A percentile compares a stretch with the other conserved stretches of the same genome.
These are phyloP conservation scores for Oehlia diaphana DNA, from an alignment of 192 early-diverging fungal genomes.

Conservation along the genomic window DNA sequence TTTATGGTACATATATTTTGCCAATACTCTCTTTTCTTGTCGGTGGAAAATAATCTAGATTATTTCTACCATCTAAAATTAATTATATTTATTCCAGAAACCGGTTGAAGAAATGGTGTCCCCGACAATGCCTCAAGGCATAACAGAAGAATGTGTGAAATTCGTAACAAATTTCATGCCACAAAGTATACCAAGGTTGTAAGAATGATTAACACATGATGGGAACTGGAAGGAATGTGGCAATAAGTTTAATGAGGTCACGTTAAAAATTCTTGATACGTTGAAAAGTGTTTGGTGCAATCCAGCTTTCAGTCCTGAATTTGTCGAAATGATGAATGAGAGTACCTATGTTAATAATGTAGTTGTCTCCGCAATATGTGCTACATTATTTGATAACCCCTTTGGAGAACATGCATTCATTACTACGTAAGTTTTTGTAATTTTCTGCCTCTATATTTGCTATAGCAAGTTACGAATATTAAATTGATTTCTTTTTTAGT, in stretches of 20 bases:
- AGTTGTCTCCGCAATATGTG: not conserved
- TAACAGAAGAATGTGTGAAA: slow-evolving; percentile 2
- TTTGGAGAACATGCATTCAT: too few species aligned
- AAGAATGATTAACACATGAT: not conserved
- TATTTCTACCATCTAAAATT: not conserved
- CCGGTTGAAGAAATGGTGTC: not conserved
- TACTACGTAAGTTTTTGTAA: too few species aligned
- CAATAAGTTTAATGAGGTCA: not conserved
- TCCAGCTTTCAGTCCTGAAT: slow-evolving; percentile 1
- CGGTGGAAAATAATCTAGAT: not conserved
- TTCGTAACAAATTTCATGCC: not conserved
- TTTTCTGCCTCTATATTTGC: too few species aligned
- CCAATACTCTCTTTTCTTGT: too few species aligned
- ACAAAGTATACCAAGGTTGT: not conserved
- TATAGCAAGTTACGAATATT: too few species aligned
- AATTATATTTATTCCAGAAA: not conserved
- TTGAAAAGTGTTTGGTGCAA: slow-evolving; percentile 11
- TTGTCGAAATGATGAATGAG: not conserved
- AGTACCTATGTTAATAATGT: slow-evolving; percentile 16
- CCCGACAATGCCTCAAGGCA: not conserved
- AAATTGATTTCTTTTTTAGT: not conserved
- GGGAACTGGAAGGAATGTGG: not conserved
- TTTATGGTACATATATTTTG: not conserved
- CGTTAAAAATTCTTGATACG: slow-evolving; percentile 1
- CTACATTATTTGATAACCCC: slow-evolving; percentile 2